These are phyloP conservation scores for Arthromyces matolae DNA, from an alignment of 768 basidiomycete species.

Conservation along the genomic window DNA sequence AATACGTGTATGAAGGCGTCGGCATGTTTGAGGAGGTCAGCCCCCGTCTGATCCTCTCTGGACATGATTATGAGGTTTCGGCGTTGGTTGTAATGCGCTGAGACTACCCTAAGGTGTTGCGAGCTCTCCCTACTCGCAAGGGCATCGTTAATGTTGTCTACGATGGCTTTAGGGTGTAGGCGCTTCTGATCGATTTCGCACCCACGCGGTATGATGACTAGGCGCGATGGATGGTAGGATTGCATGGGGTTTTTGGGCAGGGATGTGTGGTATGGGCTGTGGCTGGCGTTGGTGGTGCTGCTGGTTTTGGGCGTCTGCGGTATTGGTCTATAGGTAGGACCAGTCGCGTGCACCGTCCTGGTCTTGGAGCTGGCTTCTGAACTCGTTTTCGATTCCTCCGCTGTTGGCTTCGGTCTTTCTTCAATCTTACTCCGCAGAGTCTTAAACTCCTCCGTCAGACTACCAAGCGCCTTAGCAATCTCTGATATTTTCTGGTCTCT, in stretches of 20 bases:
- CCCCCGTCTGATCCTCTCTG: conserved; percentile 16
- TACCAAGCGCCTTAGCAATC: neutral
- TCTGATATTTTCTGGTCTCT: neutral
- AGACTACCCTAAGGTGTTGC: conserved; percentile 14
- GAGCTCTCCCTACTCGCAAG: conserved; percentile 3
- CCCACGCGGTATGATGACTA: conserved; percentile 9
- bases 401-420: no score
- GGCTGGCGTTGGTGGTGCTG: no score
- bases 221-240: conserved; percentile 11
- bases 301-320: no score
- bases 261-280: no score
- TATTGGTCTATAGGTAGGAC: no score
- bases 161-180: neutral
- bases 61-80: conserved; percentile 17
- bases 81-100: conserved; percentile 14
- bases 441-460: no score
- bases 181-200: conserved; percentile 4
- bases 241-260: no score
- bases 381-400: no score
- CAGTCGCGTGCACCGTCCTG: no score
- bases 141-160: conserved; percentile 7
- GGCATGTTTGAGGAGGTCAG: conserved; percentile 13
- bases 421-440: no score
- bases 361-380: no score
- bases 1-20: conserved; percentile 7